These are phyloP conservation scores for Chaetomiaceae sp. DNA, from an alignment of 2,329 filamentous ascomycete species.

Conservation along the genomic window DNA sequence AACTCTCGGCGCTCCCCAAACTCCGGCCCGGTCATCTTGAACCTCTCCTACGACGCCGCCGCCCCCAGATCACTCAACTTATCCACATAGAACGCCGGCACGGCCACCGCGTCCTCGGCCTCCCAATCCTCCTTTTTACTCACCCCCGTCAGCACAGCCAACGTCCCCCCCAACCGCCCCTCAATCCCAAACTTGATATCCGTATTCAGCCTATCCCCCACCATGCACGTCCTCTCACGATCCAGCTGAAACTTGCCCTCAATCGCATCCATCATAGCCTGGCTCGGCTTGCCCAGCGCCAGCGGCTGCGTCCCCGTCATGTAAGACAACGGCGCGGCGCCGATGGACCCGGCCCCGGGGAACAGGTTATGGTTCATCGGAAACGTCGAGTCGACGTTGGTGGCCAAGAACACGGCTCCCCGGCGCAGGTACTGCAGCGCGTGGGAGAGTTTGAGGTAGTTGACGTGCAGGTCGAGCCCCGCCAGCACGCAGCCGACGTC, in stretches of 20 bases:
- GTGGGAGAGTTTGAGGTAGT: conserved; percentile 84
- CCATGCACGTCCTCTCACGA: conserved; percentile 83
- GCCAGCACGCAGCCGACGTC: conserved; percentile 86
- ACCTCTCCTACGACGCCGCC: neutral
- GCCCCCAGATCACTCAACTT: conserved; percentile 67
- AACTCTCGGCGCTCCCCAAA: no score
- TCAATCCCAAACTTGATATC: conserved; percentile 95
- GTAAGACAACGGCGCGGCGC: conserved; percentile 65
- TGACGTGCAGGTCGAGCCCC: conserved; percentile 90
- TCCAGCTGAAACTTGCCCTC: conserved; percentile 94
- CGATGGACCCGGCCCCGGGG: conserved; percentile 82
- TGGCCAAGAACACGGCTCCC: conserved; percentile 84
- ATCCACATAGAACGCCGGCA: conserved; percentile 81
- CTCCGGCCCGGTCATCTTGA: no score
- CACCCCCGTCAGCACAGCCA: conserved; percentile 89
- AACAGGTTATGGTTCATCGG: conserved; percentile 80
- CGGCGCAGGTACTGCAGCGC: conserved; percentile 81
- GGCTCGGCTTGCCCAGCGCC: conserved; percentile 87
- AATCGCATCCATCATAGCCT: conserved; percentile 99
- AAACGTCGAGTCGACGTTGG: conserved; percentile 87
- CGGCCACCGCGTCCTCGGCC: conserved; percentile 60
- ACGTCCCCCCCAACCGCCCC: conserved; percentile 81
- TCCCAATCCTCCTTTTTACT: conserved; percentile 80
- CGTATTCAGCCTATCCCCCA: conserved; percentile 89
- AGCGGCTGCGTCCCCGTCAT: conserved; percentile 67